Evolutionary conservation across 305 asterid genomes (phyloP).

Genomic region (Fraxinus greggii): DNA sequence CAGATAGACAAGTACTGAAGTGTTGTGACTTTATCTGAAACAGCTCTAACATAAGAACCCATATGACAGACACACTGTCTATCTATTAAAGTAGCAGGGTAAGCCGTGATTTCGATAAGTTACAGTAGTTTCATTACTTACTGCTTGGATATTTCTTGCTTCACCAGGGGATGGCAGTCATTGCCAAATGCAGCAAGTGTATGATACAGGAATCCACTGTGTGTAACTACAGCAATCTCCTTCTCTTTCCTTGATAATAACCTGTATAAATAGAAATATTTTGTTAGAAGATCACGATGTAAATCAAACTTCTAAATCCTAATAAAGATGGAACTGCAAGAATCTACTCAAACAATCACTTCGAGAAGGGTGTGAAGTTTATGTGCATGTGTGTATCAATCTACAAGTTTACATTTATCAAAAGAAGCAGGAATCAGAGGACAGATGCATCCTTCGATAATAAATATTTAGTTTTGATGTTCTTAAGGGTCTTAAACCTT

Average conservation of each 20-base stretch:
- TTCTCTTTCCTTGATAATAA: constrained; percentile 68
- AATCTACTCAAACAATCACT: constrained; percentile 9
- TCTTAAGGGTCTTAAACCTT: background rate
- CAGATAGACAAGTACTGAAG: background rate
- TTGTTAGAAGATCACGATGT: background rate
- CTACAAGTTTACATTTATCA: background rate
- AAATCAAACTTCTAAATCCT: background rate
- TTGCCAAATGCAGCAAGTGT: constrained; percentile 65
- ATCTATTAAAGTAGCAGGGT: background rate
- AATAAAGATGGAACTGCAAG: constrained; percentile 3
- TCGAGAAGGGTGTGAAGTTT: background rate
- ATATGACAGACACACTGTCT: background rate
- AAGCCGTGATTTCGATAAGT: background rate
- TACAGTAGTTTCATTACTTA: constrained; percentile 39
- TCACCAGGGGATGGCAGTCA: constrained; percentile 64
- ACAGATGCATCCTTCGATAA: background rate
- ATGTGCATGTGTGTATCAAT: background rate
- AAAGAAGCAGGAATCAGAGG: background rate
- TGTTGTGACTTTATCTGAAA: background rate
- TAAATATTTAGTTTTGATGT: background rate
- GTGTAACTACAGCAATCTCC: constrained; percentile 89
- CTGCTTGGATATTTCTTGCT: constrained; percentile 68
- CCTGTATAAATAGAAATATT: constrained; percentile 41
- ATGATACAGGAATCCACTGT: constrained; percentile 84
- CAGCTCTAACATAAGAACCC: background rate